Evolutionary conservation across 202 grass and related monocot species (phyloP).

Genomic region (Saccharum hybrid): DNA sequence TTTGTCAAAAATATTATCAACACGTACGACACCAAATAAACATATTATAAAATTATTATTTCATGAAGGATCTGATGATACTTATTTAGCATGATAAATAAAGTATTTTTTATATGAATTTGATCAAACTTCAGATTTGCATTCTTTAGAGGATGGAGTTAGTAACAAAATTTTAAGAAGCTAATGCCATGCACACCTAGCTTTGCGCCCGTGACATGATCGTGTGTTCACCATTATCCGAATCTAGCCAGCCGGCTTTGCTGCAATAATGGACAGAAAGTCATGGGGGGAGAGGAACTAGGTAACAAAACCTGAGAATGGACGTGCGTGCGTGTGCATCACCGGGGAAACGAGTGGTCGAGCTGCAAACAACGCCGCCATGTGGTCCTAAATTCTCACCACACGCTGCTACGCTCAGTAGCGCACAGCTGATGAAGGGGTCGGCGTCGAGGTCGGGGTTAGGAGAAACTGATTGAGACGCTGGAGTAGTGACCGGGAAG

Average conservation of each 20-base stretch:
- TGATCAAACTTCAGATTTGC: too few species aligned
- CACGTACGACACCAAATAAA: too few species aligned
- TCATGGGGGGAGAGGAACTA: neutral
- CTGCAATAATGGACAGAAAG: conserved; percentile 15
- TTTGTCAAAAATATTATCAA: too few species aligned
- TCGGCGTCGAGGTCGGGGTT: neutral
- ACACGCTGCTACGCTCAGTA: neutral
- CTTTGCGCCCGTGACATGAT: too few species aligned
- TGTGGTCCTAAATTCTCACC: conserved; percentile 39
- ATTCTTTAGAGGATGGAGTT: too few species aligned
- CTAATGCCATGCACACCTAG: too few species aligned
- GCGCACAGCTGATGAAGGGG: neutral
- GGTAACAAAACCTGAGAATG: conserved; percentile 13
- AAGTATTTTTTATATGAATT: too few species aligned
- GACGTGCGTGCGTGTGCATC: neutral
- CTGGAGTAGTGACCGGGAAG: neutral
- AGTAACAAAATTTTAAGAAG: too few species aligned
- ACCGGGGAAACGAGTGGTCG: conserved; percentile 33
- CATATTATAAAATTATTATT: too few species aligned
- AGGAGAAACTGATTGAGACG: neutral
- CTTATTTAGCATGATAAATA: too few species aligned
- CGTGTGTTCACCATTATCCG: neutral
- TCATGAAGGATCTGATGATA: too few species aligned
- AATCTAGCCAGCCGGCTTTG: neutral
- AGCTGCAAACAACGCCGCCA: conserved; percentile 5